Percentiles rank a stretch among this genome's conserved stretches.
These are phyloP conservation scores for Dryas integrifolia DNA, from an alignment of 331 rosid genomes.

Conservation along the genomic window DNA sequence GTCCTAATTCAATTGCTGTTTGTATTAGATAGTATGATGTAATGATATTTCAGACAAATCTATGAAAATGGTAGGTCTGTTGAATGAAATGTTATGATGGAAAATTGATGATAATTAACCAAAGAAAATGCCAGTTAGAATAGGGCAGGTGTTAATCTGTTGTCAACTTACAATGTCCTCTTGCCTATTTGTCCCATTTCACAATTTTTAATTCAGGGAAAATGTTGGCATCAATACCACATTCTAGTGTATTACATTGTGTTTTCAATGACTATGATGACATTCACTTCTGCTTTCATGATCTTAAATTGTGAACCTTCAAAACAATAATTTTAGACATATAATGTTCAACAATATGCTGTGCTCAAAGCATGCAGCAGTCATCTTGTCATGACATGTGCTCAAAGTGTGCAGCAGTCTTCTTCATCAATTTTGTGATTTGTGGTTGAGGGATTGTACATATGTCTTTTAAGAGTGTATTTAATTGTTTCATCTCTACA, in stretches of 20 bases:
- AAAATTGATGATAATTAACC: background rate
- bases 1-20: background rate
- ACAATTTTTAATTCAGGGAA: background rate
- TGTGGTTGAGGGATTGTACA: background rate
- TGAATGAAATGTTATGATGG: background rate
- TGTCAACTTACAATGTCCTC: background rate
- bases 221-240: background rate
- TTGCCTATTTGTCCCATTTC: background rate
- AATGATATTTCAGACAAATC: background rate
- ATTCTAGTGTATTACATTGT: background rate
- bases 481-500: background rate
- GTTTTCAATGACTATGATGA: background rate
- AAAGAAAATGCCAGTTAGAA: background rate
- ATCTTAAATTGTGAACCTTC: background rate
- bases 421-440: background rate
- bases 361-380: background rate
- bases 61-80: background rate
- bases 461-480: background rate
- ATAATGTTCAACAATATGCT: background rate
- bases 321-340: background rate
- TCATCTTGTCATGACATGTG: background rate
- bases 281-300: background rate
- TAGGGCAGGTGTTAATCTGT: background rate
- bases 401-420: background rate
- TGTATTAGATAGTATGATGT: background rate